These are phyloP conservation scores for Nothopassalora personata DNA, from an alignment of 2,329 filamentous ascomycete genomes.

Conservation along the genomic window DNA sequence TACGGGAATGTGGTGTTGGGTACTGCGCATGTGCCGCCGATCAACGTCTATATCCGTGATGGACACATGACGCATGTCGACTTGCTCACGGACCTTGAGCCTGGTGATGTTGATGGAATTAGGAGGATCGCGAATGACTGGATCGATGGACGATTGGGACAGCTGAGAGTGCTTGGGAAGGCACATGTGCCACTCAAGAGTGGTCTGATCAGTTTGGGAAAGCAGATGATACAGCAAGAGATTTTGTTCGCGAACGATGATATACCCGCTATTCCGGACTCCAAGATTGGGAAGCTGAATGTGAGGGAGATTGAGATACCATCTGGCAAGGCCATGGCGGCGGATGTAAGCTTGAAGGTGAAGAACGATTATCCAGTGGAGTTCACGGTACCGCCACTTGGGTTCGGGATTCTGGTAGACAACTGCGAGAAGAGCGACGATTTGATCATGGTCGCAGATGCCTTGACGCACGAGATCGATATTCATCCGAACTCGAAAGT, in stretches of 20 bases:
- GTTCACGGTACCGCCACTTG: conserved; percentile 70
- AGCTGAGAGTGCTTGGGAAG: conserved; percentile 66
- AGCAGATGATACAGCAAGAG: conserved; percentile 67
- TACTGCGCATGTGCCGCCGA: conserved; percentile 66
- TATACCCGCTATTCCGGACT: conserved; percentile 71
- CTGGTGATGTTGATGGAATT: conserved; percentile 72
- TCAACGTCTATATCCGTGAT: conserved; percentile 72
- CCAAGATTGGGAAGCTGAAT: conserved; percentile 75
- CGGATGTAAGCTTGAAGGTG: conserved; percentile 68
- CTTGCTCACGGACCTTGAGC: conserved; percentile 68
- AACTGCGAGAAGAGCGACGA: conserved; percentile 69
- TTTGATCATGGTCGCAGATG: conserved; percentile 73
- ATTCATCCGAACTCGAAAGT: conserved; percentile 66
- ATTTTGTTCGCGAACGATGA: conserved; percentile 68
- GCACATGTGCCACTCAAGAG: conserved; percentile 70
- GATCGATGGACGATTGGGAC: conserved; percentile 70
- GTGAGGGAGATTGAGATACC: conserved; percentile 64
- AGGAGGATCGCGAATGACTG: conserved; percentile 81
- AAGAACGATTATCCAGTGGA: conserved; percentile 74
- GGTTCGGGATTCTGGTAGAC: conserved; percentile 78
- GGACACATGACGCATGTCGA: conserved; percentile 73
- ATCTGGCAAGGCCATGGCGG: conserved; percentile 63
- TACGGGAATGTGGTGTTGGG: conserved; percentile 74
- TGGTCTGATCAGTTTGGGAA: conserved; percentile 73
- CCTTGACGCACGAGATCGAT: conserved; percentile 60